A percentile compares a stretch with the other conserved stretches of the same genome.
Conservation (phyloP, 2,329 filamentous ascomycete species). For the Fusarium musae region DNA sequence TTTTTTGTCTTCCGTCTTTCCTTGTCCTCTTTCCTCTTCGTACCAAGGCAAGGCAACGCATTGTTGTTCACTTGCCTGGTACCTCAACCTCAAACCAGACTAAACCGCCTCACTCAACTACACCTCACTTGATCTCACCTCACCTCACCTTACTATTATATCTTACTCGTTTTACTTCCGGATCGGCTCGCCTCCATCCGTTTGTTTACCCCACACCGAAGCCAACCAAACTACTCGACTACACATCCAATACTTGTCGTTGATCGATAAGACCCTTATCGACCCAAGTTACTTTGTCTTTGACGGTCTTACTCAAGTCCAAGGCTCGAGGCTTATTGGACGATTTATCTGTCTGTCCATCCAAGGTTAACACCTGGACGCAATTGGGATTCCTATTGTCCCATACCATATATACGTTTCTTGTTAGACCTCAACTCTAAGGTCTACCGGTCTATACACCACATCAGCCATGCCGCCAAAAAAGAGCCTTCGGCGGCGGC, state of each 20-base stretch:
- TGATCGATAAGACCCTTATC: slow-evolving; percentile 45
- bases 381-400: slow-evolving; percentile 6
- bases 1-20: slow-evolving; percentile 40
- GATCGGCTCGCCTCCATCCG: slow-evolving; percentile 30
- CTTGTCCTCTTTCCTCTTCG: slow-evolving; percentile 25
- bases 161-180: slow-evolving; percentile 14
- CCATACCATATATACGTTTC: slow-evolving; percentile 45
- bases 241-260: slow-evolving; percentile 12
- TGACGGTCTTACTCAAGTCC: slow-evolving; percentile 15
- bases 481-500: slow-evolving; percentile 51
- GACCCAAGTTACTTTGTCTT: slow-evolving; percentile 6
- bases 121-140: background rate
- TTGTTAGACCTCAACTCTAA: slow-evolving; percentile 13
- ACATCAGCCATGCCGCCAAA: slow-evolving; percentile 46
- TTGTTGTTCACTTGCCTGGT: slow-evolving; percentile 19
- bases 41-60: slow-evolving; percentile 11
- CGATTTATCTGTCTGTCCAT: background rate
- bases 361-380: background rate
- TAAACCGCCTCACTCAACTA: slow-evolving; percentile 19
- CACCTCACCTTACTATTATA: background rate
- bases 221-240: slow-evolving; percentile 33
- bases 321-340: background rate
- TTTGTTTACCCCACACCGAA: slow-evolving; percentile 44
- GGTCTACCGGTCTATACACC: slow-evolving; percentile 6
- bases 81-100: slow-evolving; percentile 24